phyloP scores from a whole-genome alignment of 106 monocot species.

The Dendrobium nobile region DNA sequence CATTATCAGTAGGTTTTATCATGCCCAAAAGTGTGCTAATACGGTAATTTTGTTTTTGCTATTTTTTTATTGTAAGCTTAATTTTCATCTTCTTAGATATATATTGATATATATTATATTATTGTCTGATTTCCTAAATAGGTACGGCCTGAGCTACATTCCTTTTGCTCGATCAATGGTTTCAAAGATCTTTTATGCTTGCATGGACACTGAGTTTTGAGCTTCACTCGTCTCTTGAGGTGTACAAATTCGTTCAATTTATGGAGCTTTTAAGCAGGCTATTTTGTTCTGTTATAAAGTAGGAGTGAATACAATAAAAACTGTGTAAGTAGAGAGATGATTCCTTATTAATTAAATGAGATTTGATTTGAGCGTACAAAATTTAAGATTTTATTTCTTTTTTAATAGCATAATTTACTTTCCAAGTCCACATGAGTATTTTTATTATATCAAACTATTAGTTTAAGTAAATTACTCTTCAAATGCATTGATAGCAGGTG shows the following conservation, averaged over 20 bases:
- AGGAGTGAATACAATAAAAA: too few relatives aligned
- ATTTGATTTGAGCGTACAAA: too few relatives aligned
- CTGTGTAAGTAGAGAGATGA: too few relatives aligned
- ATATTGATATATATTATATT: not conserved
- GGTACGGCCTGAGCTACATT: slow-evolving; percentile 94
- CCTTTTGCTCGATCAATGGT: slow-evolving; percentile 85
- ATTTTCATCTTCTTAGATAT: not conserved
- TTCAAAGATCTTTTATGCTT: slow-evolving; percentile 46
- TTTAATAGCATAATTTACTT: too few relatives aligned
- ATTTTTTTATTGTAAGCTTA: not conserved
- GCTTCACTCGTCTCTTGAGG: not conserved
- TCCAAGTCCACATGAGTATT: too few relatives aligned
- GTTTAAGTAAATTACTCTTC: too few relatives aligned
- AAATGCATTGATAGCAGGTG: too few relatives aligned
- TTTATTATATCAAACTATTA: too few relatives aligned
- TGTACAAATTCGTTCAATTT: not conserved
- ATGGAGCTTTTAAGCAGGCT: not conserved
- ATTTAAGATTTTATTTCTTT: too few relatives aligned
- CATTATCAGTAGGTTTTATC: not conserved
- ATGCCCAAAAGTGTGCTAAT: not conserved
- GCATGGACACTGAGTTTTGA: slow-evolving; percentile 91
- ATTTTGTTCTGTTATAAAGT: too few relatives aligned
- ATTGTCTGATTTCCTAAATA: slow-evolving; percentile 11
- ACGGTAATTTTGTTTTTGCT: not conserved
- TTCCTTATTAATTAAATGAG: too few relatives aligned